Evolutionary conservation across 257 asterid genomes (phyloP).

Genomic region (Anisodus tanguticus): DNA sequence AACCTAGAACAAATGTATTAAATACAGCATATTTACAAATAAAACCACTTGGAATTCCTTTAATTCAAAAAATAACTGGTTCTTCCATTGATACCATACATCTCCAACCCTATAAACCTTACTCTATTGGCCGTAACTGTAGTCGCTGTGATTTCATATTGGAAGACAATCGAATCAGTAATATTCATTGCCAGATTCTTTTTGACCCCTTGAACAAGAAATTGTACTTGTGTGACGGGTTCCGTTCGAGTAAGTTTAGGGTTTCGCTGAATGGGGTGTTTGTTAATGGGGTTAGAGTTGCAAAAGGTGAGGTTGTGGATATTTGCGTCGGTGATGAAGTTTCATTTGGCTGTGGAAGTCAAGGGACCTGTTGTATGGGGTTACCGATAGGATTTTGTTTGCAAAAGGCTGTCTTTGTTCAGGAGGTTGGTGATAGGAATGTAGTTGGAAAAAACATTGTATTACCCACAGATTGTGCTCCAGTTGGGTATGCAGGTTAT

Average conservation of each 20-base stretch:
- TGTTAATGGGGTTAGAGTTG: slow-evolving; percentile 60
- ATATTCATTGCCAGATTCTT: slow-evolving; percentile 62
- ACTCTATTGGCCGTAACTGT: slow-evolving; percentile 63
- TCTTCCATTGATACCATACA: slow-evolving; percentile 51
- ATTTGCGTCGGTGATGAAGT: slow-evolving; percentile 73
- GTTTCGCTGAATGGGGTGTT: slow-evolving; percentile 76
- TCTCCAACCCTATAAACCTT: slow-evolving; percentile 63
- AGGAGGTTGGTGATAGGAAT: slow-evolving; percentile 57
- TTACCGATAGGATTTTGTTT: slow-evolving; percentile 62
- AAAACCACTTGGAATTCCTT: slow-evolving; percentile 55
- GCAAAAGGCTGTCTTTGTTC: slow-evolving; percentile 52
- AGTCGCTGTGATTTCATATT: slow-evolving; percentile 60
- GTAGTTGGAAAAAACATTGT: slow-evolving; percentile 34
- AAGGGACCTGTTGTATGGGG: slow-evolving; percentile 42
- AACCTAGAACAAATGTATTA: slow-evolving; percentile 42
- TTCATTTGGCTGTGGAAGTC: slow-evolving; percentile 55
- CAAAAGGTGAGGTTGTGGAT: slow-evolving; percentile 51
- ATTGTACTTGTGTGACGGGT: slow-evolving; percentile 68
- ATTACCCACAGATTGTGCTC: slow-evolving; percentile 25
- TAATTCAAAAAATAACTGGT: slow-evolving; percentile 53
- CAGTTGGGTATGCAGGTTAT: slow-evolving; percentile 34
- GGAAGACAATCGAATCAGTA: slow-evolving; percentile 64
- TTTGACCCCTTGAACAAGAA: slow-evolving; percentile 60
- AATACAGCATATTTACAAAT: slow-evolving; percentile 53
- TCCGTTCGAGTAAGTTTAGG: slow-evolving; percentile 44